These are phyloP conservation scores for Naematelia encephala DNA, from an alignment of 768 basidiomycete genomes.

Conservation along the genomic window DNA sequence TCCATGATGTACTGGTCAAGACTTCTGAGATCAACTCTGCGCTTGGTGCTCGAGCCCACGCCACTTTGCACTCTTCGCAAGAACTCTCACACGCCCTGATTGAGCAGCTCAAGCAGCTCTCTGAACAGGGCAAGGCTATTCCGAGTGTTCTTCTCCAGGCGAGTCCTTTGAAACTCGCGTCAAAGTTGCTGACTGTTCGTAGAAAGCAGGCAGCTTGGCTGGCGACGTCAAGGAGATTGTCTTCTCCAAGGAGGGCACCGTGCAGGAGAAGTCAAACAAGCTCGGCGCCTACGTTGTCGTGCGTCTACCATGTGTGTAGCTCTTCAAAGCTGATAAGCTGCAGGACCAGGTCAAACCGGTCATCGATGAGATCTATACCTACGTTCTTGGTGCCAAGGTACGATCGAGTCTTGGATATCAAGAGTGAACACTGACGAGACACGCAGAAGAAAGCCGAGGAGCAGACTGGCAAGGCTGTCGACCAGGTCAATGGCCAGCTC, in stretches of 20 bases:
- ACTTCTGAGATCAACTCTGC: slow-evolving; percentile 43
- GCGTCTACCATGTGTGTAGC: slow-evolving; percentile 2
- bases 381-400: slow-evolving; percentile 45
- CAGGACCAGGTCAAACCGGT: slow-evolving; percentile 47
- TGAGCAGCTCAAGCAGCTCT: slow-evolving; percentile 40
- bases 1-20: slow-evolving; percentile 36
- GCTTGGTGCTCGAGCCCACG: slow-evolving; percentile 38
- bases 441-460: slow-evolving; percentile 29
- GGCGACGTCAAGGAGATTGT: slow-evolving; percentile 39
- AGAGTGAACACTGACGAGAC: slow-evolving; percentile 3
- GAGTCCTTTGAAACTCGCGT: background rate
- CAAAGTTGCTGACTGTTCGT: slow-evolving; percentile 9
- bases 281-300: slow-evolving; percentile 41
- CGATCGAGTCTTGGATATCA: background rate
- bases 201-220: slow-evolving; percentile 35
- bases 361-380: slow-evolving; percentile 46
- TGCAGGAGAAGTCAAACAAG: slow-evolving; percentile 47
- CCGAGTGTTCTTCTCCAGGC: slow-evolving; percentile 37
- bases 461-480: slow-evolving; percentile 22
- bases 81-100: slow-evolving; percentile 38
- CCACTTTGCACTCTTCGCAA: slow-evolving; percentile 32
- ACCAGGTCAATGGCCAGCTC: slow-evolving; percentile 27
- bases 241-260: slow-evolving; percentile 34
- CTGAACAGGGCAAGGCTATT: slow-evolving; percentile 37
- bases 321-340: background rate